phyloP scores from a whole-genome alignment of 2,329 filamentous ascomycete genomes.

The Epichloe aotearoae region DNA sequence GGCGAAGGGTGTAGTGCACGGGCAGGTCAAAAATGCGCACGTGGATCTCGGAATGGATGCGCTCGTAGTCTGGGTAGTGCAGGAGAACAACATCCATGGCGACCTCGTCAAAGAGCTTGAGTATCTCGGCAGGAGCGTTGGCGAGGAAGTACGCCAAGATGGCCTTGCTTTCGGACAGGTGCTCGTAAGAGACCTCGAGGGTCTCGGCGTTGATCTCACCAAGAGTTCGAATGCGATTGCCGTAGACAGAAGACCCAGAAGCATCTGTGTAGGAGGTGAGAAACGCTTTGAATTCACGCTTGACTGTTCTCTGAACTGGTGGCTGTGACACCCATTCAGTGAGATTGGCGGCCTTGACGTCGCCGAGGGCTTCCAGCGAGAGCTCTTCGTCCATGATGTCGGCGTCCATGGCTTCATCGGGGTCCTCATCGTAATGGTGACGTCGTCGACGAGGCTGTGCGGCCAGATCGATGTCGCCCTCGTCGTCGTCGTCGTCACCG shows the following conservation, averaged over 20 bases:
- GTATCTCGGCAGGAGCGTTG: conserved; percentile 87
- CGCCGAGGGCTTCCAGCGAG: conserved; percentile 77
- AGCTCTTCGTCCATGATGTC: conserved; percentile 95
- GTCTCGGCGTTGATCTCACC: conserved; percentile 95
- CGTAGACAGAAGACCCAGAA: conserved; percentile 82
- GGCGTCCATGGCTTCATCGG: conserved; percentile 80
- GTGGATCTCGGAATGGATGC: conserved; percentile 95
- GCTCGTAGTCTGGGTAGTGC: conserved; percentile 94
- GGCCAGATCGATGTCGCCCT: conserved; percentile 71
- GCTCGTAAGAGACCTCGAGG: conserved; percentile 89
- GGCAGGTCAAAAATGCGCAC: conserved; percentile 93
- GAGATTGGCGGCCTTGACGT: conserved; percentile 85
- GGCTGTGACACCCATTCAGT: conserved; percentile 92
- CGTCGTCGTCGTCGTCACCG: conserved; percentile 79
- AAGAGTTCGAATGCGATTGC: conserved; percentile 84
- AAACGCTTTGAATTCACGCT: conserved; percentile 94
- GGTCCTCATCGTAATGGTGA: conserved; percentile 87
- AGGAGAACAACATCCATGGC: conserved; percentile 93
- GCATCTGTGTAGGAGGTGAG: conserved; percentile 91
- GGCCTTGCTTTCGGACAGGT: conserved; percentile 80
- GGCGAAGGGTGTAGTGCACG: conserved; percentile 86
- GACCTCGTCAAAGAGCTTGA: conserved; percentile 92
- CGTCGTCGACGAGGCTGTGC: conserved; percentile 73
- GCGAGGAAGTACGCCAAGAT: conserved; percentile 92
- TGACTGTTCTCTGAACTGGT: conserved; percentile 82